These are phyloP conservation scores for Elongisporangium prolatum DNA, from an alignment of 352 stramenopile species.

Conservation along the genomic window DNA sequence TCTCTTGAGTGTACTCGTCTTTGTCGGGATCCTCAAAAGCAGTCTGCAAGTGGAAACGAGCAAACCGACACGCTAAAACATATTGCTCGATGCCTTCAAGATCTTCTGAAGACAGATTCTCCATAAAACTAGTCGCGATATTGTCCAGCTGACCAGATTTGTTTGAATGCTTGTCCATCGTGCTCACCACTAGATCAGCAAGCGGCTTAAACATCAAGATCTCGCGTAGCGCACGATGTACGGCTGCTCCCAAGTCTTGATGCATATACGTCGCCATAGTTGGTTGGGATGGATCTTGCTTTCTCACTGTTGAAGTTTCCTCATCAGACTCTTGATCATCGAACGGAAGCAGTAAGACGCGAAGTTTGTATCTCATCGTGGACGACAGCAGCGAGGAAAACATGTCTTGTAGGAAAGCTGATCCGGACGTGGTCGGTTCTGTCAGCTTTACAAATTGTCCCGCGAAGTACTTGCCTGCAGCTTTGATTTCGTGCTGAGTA, in stretches of 20 bases:
- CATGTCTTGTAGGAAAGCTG: slow-evolving; percentile 37
- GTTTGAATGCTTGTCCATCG: slow-evolving; percentile 6
- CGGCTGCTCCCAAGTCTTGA: slow-evolving; percentile 72
- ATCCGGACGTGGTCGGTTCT: background rate
- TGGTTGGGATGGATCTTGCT: slow-evolving; percentile 3
- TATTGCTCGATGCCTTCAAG: slow-evolving; percentile 50
- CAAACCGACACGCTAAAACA: slow-evolving; percentile 44
- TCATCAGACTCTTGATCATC: background rate
- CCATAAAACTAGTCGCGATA: slow-evolving; percentile 7
- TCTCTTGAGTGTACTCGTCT: slow-evolving; percentile 19
- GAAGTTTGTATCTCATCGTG: slow-evolving; percentile 50
- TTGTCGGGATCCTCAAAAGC: slow-evolving; percentile 13
- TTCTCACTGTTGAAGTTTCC: background rate
- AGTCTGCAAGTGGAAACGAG: slow-evolving; percentile 38
- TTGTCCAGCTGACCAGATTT: slow-evolving; percentile 10
- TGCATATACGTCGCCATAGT: slow-evolving; percentile 51
- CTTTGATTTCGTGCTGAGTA: slow-evolving; percentile 37
- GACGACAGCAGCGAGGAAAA: slow-evolving; percentile 56
- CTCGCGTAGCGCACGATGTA: slow-evolving; percentile 62
- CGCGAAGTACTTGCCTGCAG: slow-evolving; percentile 34
- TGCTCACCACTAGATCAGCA: slow-evolving; percentile 18
- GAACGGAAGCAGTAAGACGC: slow-evolving; percentile 44
- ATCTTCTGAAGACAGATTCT: slow-evolving; percentile 24
- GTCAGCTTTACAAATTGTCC: slow-evolving; percentile 40
- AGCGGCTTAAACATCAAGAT: slow-evolving; percentile 36